Evolutionary conservation across 2,329 filamentous ascomycete species (phyloP).

Genomic region (Fusarium palustre): DNA sequence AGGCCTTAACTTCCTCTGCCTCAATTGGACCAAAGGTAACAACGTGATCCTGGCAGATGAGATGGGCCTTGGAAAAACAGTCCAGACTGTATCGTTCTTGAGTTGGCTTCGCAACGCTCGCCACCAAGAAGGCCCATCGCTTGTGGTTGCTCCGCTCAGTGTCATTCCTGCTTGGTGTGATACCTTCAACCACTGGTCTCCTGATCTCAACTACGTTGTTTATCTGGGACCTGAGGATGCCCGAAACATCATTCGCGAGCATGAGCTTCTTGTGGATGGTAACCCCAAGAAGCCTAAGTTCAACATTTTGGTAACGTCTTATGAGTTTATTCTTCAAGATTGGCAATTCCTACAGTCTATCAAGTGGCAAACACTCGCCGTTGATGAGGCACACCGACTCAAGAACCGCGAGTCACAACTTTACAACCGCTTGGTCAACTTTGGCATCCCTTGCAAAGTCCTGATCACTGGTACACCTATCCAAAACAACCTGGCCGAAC

Average conservation of each 20-base stretch:
- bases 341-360: conserved; percentile 85
- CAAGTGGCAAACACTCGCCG: conserved; percentile 97
- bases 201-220: conserved; percentile 95
- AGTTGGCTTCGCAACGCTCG: conserved; percentile 95
- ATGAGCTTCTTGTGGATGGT: conserved; percentile 87
- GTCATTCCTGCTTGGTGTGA: conserved; percentile 99
- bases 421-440: conserved; percentile 85
- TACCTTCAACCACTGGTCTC: conserved; percentile 96
- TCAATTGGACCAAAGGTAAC: conserved; percentile 94
- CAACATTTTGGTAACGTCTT: conserved; percentile 96
- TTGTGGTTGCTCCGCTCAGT: conserved; percentile 96
- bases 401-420: conserved; percentile 97
- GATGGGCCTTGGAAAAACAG: conserved; percentile 98
- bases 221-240: conserved; percentile 92
- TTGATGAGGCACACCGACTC: conserved; percentile 95
- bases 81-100: conserved; percentile 96
- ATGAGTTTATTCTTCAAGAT: conserved; percentile 94
- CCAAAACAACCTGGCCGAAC: conserved; percentile 94
- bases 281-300: conserved; percentile 93
- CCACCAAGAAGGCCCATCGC: conserved; percentile 90
- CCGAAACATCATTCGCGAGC: conserved; percentile 86
- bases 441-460: conserved; percentile 87
- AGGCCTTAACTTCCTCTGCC: conserved; percentile 93
- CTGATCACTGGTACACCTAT: conserved; percentile 97
- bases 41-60: conserved; percentile 98